These are phyloP conservation scores for Aspergillus eucalypticola DNA, from an alignment of 2,329 filamentous ascomycete species.

Conservation along the genomic window DNA sequence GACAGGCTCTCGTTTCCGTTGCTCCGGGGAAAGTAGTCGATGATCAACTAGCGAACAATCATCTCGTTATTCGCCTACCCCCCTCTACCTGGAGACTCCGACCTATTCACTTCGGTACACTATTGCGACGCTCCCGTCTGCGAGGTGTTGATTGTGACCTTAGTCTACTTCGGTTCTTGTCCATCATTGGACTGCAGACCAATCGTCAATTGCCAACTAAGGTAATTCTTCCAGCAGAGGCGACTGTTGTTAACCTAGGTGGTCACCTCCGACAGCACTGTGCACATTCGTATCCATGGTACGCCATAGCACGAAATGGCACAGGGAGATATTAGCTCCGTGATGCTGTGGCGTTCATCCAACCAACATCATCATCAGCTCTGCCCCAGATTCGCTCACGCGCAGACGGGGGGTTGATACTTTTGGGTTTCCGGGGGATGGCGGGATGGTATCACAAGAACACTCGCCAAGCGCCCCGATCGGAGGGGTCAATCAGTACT, in stretches of 20 bases:
- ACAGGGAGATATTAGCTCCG: background rate
- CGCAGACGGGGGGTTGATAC: background rate
- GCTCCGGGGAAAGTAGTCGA: slow-evolving; percentile 31
- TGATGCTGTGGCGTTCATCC: background rate
- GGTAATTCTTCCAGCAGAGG: background rate
- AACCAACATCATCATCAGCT: background rate
- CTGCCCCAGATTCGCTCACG: background rate
- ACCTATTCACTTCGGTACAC: too few species aligned
- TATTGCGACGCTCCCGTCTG: too few species aligned
- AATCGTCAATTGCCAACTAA: too few species aligned
- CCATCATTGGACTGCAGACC: background rate
- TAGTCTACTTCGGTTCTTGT: background rate
- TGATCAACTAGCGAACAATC: background rate
- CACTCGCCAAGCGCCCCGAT: slow-evolving; percentile 2
- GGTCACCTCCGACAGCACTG: background rate
- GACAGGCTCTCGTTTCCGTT: slow-evolving; percentile 34
- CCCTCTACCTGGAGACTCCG: too few species aligned
- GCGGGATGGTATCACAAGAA: background rate
- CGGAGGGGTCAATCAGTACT: background rate
- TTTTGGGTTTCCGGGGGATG: background rate
- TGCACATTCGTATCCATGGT: background rate
- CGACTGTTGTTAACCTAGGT: background rate
- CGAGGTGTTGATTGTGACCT: background rate
- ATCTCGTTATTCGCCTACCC: background rate
- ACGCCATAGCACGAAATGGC: background rate